These are phyloP conservation scores for Erucastrum elatum DNA, from an alignment of 345 rosid genomes.

Conservation along the genomic window DNA sequence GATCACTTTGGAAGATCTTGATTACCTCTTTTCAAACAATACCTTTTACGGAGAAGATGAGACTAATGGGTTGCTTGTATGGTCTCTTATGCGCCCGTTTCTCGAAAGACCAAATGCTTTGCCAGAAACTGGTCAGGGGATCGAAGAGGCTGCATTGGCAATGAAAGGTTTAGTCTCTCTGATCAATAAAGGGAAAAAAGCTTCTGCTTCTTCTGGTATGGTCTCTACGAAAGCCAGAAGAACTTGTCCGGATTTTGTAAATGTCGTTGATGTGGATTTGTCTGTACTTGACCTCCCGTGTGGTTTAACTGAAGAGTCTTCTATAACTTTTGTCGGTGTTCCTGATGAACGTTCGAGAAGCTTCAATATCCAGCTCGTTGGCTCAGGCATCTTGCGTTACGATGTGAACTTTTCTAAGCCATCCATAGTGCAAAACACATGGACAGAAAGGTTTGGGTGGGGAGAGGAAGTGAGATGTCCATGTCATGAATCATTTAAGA, in stretches of 20 bases:
- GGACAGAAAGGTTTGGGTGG: conserved; percentile 75
- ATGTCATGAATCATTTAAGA: conserved; percentile 44
- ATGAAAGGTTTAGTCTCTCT: conserved; percentile 54
- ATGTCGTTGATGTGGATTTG: conserved; percentile 32
- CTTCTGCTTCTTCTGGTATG: conserved; percentile 28
- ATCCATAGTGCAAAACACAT: conserved; percentile 66
- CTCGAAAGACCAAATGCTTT: conserved; percentile 76
- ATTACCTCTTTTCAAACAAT: conserved; percentile 50
- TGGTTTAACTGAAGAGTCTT: conserved; percentile 76
- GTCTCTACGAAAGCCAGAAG: conserved; percentile 23
- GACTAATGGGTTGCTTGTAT: conserved; percentile 53
- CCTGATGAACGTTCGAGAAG: conserved; percentile 54
- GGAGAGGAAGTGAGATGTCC: conserved; percentile 73
- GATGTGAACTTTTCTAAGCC: conserved; percentile 61
- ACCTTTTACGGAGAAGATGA: conserved; percentile 43
- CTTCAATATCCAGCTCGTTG: conserved; percentile 64
- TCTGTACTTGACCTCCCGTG: conserved; percentile 70
- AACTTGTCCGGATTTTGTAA: conserved; percentile 60
- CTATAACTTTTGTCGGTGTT: conserved; percentile 70
- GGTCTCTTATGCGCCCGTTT: conserved; percentile 62
- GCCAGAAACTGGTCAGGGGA: conserved; percentile 73
- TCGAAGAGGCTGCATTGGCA: conserved; percentile 68
- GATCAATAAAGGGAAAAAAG: conserved; percentile 41
- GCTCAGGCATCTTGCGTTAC: conserved; percentile 63
- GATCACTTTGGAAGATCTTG: conserved; percentile 53